These are phyloP conservation scores for Nannochloris sp. DNA, from an alignment of 139 green algal species.

Conservation along the genomic window DNA sequence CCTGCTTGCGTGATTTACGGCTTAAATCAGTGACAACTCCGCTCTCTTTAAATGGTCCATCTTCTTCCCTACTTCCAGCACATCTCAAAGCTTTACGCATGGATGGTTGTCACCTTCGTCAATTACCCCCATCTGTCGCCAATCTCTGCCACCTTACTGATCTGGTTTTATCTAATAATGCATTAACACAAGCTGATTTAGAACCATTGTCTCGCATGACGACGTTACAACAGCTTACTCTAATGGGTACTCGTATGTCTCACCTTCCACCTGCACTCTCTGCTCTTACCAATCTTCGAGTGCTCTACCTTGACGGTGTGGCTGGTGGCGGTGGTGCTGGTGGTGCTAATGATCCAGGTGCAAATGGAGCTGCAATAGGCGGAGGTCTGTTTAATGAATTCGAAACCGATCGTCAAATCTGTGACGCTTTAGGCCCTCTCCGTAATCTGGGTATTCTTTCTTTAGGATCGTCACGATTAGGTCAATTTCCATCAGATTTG, in stretches of 20 bases:
- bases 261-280: slow-evolving; percentile 1
- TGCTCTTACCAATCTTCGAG: slow-evolving; percentile 1
- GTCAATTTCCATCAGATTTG: not conserved
- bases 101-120: not conserved
- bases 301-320: slow-evolving; percentile 12
- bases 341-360: not conserved
- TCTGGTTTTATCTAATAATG: not conserved
- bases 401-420: no score
- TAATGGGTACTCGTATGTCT: not conserved
- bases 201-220: not conserved
- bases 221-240: not conserved
- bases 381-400: no score
- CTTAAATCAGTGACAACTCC: not conserved
- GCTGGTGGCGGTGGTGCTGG: not conserved
- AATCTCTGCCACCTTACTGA: not conserved
- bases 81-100: not conserved
- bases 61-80: not conserved
- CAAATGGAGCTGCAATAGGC: no score
- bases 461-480: not conserved
- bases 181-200: not conserved
- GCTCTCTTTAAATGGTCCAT: not conserved
- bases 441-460: not conserved
- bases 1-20: not conserved
- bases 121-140: not conserved
- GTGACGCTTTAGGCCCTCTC: not conserved